Evolutionary conservation across 163 green algal genomes (phyloP).

Genomic region (Chlamydomonas reinhardtii): DNA sequence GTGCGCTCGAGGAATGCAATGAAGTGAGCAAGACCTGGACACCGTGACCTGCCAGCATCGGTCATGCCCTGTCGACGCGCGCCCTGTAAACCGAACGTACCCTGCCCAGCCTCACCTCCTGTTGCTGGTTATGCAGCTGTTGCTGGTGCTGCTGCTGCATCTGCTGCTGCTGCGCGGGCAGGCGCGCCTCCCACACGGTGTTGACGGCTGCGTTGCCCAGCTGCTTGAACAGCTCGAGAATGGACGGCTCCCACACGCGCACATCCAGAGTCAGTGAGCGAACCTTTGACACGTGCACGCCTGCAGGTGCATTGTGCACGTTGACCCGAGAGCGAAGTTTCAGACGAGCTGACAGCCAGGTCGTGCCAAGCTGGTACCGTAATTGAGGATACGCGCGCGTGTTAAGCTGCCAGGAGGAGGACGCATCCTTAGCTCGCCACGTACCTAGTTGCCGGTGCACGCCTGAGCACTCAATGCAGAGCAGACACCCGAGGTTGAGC

Average conservation of each 20-base stretch:
- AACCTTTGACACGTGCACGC: slow-evolving; percentile 80
- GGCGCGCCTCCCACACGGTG: slow-evolving; percentile 45
- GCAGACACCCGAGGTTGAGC: slow-evolving; percentile 81
- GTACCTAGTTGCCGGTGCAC: slow-evolving; percentile 75
- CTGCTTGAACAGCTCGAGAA: slow-evolving; percentile 78
- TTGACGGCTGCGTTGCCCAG: slow-evolving; percentile 83
- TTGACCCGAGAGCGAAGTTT: no score
- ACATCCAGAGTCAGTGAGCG: slow-evolving; percentile 85
- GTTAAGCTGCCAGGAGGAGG: no score
- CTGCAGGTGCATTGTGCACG: slow-evolving; percentile 28
- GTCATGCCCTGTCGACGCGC: no score
- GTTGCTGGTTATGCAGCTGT: background rate
- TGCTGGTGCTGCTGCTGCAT: background rate
- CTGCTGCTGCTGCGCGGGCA: background rate
- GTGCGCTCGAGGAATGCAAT: no score
- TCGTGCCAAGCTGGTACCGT: slow-evolving; percentile 59
- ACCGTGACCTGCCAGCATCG: no score
- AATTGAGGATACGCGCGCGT: no score
- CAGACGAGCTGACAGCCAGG: no score
- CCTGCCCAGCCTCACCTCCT: background rate
- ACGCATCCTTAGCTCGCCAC: background rate
- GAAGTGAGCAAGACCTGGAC: no score
- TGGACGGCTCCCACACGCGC: slow-evolving; percentile 77
- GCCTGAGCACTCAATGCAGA: slow-evolving; percentile 89
- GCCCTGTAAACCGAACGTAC: no score